These are phyloP conservation scores for Penicillium dipodomyicola DNA, from an alignment of 495 filamentous ascomycete species.

Conservation along the genomic window DNA sequence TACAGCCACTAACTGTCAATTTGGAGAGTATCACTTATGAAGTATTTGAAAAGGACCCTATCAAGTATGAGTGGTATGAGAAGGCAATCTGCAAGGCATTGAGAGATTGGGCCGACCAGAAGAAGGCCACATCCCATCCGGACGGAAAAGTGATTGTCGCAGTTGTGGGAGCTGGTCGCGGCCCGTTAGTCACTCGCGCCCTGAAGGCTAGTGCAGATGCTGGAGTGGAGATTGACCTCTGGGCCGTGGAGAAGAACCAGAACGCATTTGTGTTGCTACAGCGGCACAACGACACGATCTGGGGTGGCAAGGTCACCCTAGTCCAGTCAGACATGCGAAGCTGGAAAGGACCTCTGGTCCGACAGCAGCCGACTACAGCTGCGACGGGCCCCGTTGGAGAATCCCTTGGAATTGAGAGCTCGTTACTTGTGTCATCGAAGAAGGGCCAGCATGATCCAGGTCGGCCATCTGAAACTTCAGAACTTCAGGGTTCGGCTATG, in stretches of 20 bases:
- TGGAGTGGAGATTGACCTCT: constrained; percentile 74
- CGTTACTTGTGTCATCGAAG: constrained; percentile 29
- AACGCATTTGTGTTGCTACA: constrained; percentile 93
- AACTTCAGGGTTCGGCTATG: constrained; percentile 8
- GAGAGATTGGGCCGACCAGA: constrained; percentile 68
- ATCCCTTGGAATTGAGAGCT: constrained; percentile 35
- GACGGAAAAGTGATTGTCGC: constrained; percentile 78
- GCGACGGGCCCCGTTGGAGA: constrained; percentile 28
- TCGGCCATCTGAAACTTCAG: constrained; percentile 12
- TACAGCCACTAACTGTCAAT: constrained; percentile 95
- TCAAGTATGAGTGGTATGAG: constrained; percentile 98
- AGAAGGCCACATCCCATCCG: constrained; percentile 67
- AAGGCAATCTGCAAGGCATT: constrained; percentile 77
- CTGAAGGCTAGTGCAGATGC: constrained; percentile 73
- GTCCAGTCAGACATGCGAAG: constrained; percentile 96
- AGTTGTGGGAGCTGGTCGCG: constrained; percentile 88
- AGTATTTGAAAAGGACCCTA: constrained; percentile 95
- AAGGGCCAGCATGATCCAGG: constrained; percentile 21
- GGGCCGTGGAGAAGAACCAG: constrained; percentile 97
- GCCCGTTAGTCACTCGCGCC: constrained; percentile 84
- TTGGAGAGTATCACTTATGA: constrained; percentile 97
- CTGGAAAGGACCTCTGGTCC: constrained; percentile 70
- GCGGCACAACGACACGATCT: constrained; percentile 72
- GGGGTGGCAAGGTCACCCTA: constrained; percentile 72
- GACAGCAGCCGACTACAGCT: constrained; percentile 14